phyloP scores from a whole-genome alignment of 192 early-diverging fungal species.

The Phycomyces blakesleeanus region DNA sequence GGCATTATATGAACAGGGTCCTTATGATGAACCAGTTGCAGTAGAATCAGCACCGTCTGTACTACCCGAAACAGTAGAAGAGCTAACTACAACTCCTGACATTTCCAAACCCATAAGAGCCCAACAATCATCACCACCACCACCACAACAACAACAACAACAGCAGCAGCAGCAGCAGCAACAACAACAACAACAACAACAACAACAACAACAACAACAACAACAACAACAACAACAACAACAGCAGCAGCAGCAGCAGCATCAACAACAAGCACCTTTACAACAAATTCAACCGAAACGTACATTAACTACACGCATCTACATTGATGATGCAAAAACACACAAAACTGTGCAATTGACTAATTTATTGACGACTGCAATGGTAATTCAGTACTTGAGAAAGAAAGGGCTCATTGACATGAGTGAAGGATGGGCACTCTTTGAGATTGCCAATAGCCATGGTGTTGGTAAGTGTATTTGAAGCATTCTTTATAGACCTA shows the following conservation, averaged over 20 bases:
- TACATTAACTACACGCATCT: conserved; percentile 79
- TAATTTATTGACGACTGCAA: conserved; percentile 64
- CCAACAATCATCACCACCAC: too few species aligned
- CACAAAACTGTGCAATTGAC: conserved; percentile 81
- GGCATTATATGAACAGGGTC: conserved; percentile 20
- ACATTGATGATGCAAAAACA: conserved; percentile 72
- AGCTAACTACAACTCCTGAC: too few species aligned
- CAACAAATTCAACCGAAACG: conserved; percentile 15
- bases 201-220: not conserved
- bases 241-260: not conserved
- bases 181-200: not conserved
- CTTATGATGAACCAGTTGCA: not conserved
- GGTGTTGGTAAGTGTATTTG: conserved; percentile 55
- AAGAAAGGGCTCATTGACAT: conserved; percentile 55
- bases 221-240: not conserved
- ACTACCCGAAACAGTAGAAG: not conserved
- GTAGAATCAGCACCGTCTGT: too few species aligned
- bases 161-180: too few species aligned
- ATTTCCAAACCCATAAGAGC: not conserved
- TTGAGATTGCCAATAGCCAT: conserved; percentile 86
- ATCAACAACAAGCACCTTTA: not conserved
- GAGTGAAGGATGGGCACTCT: conserved; percentile 75
- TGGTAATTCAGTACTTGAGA: conserved; percentile 68
- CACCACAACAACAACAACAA: too few species aligned
- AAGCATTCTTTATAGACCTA: not conserved